These are phyloP conservation scores for Mallotus japonicus DNA, from an alignment of 441 rosid genomes.

Conservation along the genomic window DNA sequence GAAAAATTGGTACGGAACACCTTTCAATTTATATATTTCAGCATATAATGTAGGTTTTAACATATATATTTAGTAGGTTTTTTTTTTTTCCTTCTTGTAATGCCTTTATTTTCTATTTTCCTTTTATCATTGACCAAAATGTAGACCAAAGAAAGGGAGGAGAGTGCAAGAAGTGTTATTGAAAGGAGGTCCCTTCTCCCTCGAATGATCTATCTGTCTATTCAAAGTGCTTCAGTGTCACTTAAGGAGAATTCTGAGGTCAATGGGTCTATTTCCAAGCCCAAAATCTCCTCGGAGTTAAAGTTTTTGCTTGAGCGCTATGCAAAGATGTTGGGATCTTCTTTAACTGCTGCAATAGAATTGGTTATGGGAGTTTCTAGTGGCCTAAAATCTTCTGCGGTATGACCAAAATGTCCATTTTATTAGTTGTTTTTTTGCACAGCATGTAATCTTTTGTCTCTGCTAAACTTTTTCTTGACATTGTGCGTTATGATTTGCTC, in stretches of 20 bases:
- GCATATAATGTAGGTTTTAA: not conserved
- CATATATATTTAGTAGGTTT: not conserved
- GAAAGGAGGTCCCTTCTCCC: slow-evolving; percentile 87
- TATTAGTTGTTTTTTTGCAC: slow-evolving; percentile 5
- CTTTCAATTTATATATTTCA: not conserved
- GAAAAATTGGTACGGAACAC: slow-evolving; percentile 57
- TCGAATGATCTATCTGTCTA: slow-evolving; percentile 76
- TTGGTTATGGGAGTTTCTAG: slow-evolving; percentile 54
- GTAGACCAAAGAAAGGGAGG: slow-evolving; percentile 73
- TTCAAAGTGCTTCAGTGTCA: slow-evolving; percentile 62
- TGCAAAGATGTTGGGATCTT: slow-evolving; percentile 71
- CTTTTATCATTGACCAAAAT: slow-evolving; percentile 19
- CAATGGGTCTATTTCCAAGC: slow-evolving; percentile 58
- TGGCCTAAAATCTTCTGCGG: slow-evolving; percentile 65
- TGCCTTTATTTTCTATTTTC: not conserved
- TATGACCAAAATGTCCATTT: slow-evolving; percentile 26
- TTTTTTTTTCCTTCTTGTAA: not conserved
- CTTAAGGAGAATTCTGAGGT: slow-evolving; percentile 55
- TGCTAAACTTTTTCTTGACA: not conserved
- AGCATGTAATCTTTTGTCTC: not conserved
- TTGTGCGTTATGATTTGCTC: not conserved
- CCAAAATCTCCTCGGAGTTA: slow-evolving; percentile 55
- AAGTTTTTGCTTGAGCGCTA: slow-evolving; percentile 68
- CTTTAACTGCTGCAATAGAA: slow-evolving; percentile 62
- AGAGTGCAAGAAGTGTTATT: slow-evolving; percentile 44